Percentiles rank a stretch among this genome's conserved stretches.
Evolutionary conservation across 108 stramenopile genomes (phyloP).

Genomic region (Pseudonitzschia delicatissima): DNA sequence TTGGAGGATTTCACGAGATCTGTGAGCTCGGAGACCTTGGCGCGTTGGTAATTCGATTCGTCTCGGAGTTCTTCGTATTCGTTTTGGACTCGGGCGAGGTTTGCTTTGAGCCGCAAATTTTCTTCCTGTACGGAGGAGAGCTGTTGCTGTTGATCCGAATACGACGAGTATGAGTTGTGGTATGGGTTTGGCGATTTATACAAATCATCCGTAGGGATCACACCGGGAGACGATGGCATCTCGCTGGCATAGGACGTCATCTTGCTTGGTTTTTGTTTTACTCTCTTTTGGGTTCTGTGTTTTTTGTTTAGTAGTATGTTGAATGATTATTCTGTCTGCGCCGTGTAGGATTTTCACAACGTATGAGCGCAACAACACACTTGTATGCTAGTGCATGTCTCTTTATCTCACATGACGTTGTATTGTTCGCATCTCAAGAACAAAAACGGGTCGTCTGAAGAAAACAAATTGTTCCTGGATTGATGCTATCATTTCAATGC

Average conservation of each 20-base stretch:
- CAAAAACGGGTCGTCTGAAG: no score
- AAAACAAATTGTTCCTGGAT: no score
- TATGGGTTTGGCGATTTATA: no score
- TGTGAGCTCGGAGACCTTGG: slow-evolving; percentile 28
- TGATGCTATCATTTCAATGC: no score
- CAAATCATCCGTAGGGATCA: no score
- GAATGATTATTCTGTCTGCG: no score
- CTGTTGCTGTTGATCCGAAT: background rate
- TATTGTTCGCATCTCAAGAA: no score
- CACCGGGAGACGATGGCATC: background rate
- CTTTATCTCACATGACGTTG: no score
- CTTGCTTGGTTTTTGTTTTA: background rate
- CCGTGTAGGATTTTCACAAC: no score
- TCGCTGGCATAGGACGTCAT: slow-evolving; percentile 1
- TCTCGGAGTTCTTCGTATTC: slow-evolving; percentile 11
- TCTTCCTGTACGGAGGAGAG: background rate
- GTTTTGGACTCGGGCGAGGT: background rate
- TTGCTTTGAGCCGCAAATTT: background rate
- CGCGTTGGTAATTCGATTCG: slow-evolving; percentile 18
- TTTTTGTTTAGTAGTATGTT: background rate
- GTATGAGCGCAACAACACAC: no score
- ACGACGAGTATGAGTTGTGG: no score
- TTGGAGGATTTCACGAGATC: slow-evolving; percentile 3
- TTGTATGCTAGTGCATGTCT: no score
- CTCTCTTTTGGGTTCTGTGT: background rate